A percentile compares a stretch with the other conserved stretches of the same genome.
Evolutionary conservation across 2,329 filamentous ascomycete genomes (phyloP).

Genomic region (Fusarium azukiicola): DNA sequence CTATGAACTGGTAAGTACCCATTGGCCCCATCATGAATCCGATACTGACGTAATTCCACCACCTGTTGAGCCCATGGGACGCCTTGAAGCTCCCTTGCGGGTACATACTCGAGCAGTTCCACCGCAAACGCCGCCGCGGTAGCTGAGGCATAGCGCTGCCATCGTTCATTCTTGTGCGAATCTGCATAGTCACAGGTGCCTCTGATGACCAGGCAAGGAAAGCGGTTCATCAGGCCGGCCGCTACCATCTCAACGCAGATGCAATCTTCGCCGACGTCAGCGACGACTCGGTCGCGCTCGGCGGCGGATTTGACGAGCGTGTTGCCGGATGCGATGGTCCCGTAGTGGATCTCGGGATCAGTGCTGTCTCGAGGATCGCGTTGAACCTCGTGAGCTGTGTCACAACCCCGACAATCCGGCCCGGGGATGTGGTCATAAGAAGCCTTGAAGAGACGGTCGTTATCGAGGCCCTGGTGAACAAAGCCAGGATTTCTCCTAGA

Average conservation of each 20-base stretch:
- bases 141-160: background rate
- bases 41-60: background rate
- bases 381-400: too few relatives aligned
- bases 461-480: slow-evolving; percentile 35
- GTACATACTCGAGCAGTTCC: background rate
- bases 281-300: background rate
- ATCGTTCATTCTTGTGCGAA: background rate
- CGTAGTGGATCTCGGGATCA: slow-evolving; percentile 47
- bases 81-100: background rate
- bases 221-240: background rate
- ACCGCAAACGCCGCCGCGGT: background rate
- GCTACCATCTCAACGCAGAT: background rate
- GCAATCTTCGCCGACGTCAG: background rate
- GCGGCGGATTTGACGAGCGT: slow-evolving; percentile 40
- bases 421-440: slow-evolving; percentile 24
- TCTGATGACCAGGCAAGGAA: background rate
- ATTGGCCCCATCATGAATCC: background rate
- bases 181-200: background rate
- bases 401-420: too few relatives aligned
- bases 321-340: slow-evolving; percentile 52
- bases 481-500: background rate
- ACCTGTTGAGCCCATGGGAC: background rate
- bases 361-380: background rate
- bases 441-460: slow-evolving; percentile 41
- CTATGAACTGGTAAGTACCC: background rate